Conservation (phyloP, 2,329 filamentous ascomycete genomes). For the Colletotrichum kahawae region DNA sequence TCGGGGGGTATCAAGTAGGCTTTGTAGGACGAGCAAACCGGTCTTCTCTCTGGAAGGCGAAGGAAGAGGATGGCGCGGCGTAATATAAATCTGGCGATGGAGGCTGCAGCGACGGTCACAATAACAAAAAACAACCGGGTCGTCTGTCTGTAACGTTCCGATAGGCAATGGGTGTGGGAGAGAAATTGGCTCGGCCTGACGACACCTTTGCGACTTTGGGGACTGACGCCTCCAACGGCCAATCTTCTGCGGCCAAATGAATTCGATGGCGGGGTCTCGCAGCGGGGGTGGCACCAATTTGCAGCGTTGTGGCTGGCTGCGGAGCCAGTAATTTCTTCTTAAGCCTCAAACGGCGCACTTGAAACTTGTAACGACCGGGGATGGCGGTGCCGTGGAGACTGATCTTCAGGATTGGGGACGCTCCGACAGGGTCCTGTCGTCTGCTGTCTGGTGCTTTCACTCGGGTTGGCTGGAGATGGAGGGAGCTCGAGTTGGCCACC, state of each 20-base stretch:
- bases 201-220: neutral
- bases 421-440: conserved; percentile 8
- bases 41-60: neutral
- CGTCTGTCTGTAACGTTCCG: conserved; percentile 21
- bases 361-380: conserved; percentile 19
- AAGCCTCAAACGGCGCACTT: conserved; percentile 11
- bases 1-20: conserved; percentile 21
- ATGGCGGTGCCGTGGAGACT: conserved; percentile 20
- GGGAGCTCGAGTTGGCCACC: neutral
- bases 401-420: conserved; percentile 13
- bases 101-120: conserved; percentile 13
- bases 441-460: neutral
- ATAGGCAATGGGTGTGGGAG: conserved; percentile 6
- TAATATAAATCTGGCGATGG: conserved; percentile 13
- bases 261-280: conserved; percentile 20
- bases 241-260: conserved; percentile 9
- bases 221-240: conserved; percentile 11
- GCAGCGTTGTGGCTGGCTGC: conserved; percentile 18
- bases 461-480: neutral
- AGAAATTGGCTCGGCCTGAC: conserved; percentile 19
- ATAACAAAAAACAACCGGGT: conserved; percentile 13
- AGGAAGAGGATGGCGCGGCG: neutral
- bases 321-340: conserved; percentile 21
- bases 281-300: conserved; percentile 23
- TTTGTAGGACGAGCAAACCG: neutral